Evolutionary conservation across 176 grass and related monocot species (phyloP).

Genomic region (Alopecurus myosuroides): DNA sequence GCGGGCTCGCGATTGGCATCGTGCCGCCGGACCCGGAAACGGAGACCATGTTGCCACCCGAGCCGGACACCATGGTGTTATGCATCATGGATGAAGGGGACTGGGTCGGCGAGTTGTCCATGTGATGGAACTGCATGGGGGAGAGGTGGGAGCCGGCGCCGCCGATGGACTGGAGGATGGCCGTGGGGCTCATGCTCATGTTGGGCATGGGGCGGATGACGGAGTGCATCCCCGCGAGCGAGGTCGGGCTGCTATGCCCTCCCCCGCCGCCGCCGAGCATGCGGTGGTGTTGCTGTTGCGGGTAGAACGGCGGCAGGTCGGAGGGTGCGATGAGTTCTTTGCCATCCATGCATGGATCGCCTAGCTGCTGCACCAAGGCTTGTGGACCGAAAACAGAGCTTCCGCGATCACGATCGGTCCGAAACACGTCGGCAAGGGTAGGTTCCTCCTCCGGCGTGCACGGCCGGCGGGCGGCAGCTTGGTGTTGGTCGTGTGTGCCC

Average conservation of each 20-base stretch:
- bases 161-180: slow-evolving; percentile 53
- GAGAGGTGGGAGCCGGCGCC: slow-evolving; percentile 7
- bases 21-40: neutral
- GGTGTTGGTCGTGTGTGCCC: no score
- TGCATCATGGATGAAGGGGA: slow-evolving; percentile 26
- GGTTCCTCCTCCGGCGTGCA: neutral
- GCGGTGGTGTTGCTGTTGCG: slow-evolving; percentile 34
- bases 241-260: slow-evolving; percentile 18
- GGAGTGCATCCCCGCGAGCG: slow-evolving; percentile 52
- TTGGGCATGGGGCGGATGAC: slow-evolving; percentile 72
- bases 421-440: neutral
- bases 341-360: slow-evolving; percentile 82
- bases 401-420: no score
- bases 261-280: slow-evolving; percentile 8
- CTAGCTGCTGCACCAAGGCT: no score
- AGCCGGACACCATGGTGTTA: neutral
- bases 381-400: no score
- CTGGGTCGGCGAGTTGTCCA: slow-evolving; percentile 36
- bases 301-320: slow-evolving; percentile 64
- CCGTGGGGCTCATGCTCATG: slow-evolving; percentile 53
- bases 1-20: neutral
- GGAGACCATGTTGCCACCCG: neutral
- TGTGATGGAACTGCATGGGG: slow-evolving; percentile 58
- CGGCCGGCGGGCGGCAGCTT: no score
- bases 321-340: slow-evolving; percentile 64